Evolutionary conservation across 2,329 filamentous ascomycete species (phyloP).

Genomic region (Pseudocercospora fuligena): DNA sequence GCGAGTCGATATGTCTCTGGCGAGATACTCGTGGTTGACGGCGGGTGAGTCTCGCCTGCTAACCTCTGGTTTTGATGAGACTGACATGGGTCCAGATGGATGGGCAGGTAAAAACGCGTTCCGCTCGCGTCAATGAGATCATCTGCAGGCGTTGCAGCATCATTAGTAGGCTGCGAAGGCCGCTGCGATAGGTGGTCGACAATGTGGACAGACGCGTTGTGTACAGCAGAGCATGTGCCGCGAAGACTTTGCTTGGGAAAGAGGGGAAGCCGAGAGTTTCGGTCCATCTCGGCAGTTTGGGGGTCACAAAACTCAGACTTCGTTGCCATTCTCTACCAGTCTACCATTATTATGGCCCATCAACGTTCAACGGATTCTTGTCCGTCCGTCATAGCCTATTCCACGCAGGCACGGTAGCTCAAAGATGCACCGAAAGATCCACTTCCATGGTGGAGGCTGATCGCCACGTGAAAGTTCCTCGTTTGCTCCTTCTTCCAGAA

Average conservation of each 20-base stretch:
- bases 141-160: too few species aligned
- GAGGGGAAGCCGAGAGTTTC: neutral
- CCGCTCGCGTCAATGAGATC: neutral
- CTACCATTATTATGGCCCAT: too few species aligned
- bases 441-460: neutral
- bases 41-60: constrained; percentile 63
- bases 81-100: neutral
- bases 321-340: neutral
- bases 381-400: neutral
- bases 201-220: too few species aligned
- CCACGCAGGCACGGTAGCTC: neutral
- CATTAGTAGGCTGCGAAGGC: too few species aligned
- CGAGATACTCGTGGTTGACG: constrained; percentile 81
- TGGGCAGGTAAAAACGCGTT: neutral
- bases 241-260: neutral
- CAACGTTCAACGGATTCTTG: neutral
- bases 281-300: neutral
- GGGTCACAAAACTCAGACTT: neutral
- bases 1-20: constrained; percentile 80
- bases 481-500: neutral
- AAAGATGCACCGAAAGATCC: too few species aligned
- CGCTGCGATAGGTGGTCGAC: too few species aligned
- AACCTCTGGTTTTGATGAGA: neutral
- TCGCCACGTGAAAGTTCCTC: neutral
- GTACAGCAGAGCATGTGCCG: neutral